These are phyloP conservation scores for Marchantia polymorpha DNA, from an alignment of 225 moss, liverwort and hornwort species.

Conservation along the genomic window DNA sequence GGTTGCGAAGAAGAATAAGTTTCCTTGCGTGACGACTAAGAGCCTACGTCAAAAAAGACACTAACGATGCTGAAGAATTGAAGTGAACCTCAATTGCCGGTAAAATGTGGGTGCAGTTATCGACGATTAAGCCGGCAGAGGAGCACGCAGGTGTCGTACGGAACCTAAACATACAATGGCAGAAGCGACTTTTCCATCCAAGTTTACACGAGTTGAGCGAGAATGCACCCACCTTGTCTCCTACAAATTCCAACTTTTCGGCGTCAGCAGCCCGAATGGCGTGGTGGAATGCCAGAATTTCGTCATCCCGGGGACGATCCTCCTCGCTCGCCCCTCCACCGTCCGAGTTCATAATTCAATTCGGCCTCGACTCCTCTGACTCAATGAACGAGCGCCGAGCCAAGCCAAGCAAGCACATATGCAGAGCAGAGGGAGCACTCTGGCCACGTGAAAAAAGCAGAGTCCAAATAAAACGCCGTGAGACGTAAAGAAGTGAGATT, in stretches of 20 bases:
- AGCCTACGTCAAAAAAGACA: neutral
- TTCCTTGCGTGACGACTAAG: neutral
- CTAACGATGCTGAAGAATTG: too few species aligned
- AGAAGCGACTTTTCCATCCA: neutral
- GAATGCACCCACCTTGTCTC: constrained; percentile 70
- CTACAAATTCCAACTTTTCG: constrained; percentile 93
- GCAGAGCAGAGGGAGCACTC: neutral
- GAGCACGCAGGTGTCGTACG: neutral
- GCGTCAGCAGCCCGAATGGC: constrained; percentile 91
- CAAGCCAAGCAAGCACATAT: constrained; percentile 3
- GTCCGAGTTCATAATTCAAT: constrained; percentile 63
- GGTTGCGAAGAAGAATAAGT: neutral
- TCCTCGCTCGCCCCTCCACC: constrained; percentile 58
- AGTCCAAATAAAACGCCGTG: neutral
- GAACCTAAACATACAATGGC: neutral
- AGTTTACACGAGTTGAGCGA: neutral
- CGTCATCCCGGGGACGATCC: constrained; percentile 89
- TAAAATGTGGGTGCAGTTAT: neutral
- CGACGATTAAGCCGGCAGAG: neutral
- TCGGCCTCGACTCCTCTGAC: constrained; percentile 2
- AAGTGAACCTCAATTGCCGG: neutral
- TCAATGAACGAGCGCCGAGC: neutral
- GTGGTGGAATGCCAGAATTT: constrained; percentile 95
- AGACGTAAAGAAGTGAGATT: constrained; percentile 3
- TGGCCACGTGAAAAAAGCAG: neutral